phyloP scores from a whole-genome alignment of 2,329 filamentous ascomycete species.

The Aspergillus pseudoviridinutans region DNA sequence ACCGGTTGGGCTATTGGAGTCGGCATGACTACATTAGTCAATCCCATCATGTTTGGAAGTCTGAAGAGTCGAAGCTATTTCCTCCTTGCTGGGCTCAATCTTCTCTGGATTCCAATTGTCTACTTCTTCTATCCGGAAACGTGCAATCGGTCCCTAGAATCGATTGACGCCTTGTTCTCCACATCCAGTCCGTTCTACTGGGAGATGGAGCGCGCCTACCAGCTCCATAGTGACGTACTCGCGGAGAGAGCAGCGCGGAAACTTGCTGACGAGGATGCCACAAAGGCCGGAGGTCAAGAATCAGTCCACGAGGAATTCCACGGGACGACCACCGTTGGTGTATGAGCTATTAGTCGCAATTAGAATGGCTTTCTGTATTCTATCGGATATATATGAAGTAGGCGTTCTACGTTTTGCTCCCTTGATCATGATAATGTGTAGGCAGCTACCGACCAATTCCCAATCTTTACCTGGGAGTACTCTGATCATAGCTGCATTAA shows the following conservation, averaged over 20 bases:
- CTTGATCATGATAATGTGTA: no score
- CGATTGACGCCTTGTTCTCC: slow-evolving; percentile 49
- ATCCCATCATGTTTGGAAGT: slow-evolving; percentile 48
- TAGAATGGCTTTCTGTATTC: no score
- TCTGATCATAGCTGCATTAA: no score
- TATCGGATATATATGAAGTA: neutral
- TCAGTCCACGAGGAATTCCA: neutral
- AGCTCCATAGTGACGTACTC: slow-evolving; percentile 28
- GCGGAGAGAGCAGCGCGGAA: neutral
- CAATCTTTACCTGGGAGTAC: no score
- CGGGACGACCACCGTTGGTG: neutral
- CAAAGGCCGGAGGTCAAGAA: neutral
- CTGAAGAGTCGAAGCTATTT: slow-evolving; percentile 49
- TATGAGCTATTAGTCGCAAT: neutral
- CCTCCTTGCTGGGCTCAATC: slow-evolving; percentile 50
- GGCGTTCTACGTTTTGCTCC: neutral
- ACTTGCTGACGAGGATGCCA: neutral
- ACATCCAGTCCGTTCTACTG: slow-evolving; percentile 44
- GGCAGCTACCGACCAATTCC: no score
- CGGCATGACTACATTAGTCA: slow-evolving; percentile 53
- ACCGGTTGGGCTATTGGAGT: slow-evolving; percentile 58
- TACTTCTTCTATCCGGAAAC: slow-evolving; percentile 56
- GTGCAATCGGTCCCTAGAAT: slow-evolving; percentile 47
- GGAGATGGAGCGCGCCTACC: slow-evolving; percentile 44
- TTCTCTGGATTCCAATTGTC: slow-evolving; percentile 50